phyloP scores from a whole-genome alignment of 495 filamentous ascomycete species.

The Halenospora varia region DNA sequence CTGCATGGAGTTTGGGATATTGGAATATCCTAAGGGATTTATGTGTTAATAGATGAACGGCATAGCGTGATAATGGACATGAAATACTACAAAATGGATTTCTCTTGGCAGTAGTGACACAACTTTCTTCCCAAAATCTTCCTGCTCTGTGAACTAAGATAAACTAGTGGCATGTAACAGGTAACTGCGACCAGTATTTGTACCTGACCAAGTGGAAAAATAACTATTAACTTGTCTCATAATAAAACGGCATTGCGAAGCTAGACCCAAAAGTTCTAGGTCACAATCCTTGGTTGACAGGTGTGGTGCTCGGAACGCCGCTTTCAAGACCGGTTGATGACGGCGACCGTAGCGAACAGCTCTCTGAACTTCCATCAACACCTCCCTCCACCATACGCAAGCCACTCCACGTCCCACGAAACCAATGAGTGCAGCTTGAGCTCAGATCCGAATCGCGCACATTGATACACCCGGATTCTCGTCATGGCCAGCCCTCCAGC shows the following conservation, averaged over 20 bases:
- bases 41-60: not conserved
- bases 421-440: conserved; percentile 22
- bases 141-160: not conserved
- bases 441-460: conserved; percentile 15
- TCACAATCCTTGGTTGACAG: no score
- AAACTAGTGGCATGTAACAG: not conserved
- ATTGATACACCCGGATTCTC: not conserved
- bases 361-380: conserved; percentile 4
- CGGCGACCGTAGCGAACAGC: conserved; percentile 10
- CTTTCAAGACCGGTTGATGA: not conserved
- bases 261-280: no score
- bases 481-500: conserved; percentile 57
- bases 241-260: no score
- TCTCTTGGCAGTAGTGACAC: not conserved
- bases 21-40: not conserved
- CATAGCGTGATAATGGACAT: not conserved
- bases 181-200: not conserved
- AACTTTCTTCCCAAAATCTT: not conserved
- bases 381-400: conserved; percentile 4
- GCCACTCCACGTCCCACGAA: conserved; percentile 11
- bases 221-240: no score
- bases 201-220: not conserved
- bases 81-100: not conserved
- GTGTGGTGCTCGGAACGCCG: not conserved
- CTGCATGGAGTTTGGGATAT: not conserved